phyloP scores from a whole-genome alignment of 2,329 filamentous ascomycete genomes.

The Kalaharituber pfeilii region DNA sequence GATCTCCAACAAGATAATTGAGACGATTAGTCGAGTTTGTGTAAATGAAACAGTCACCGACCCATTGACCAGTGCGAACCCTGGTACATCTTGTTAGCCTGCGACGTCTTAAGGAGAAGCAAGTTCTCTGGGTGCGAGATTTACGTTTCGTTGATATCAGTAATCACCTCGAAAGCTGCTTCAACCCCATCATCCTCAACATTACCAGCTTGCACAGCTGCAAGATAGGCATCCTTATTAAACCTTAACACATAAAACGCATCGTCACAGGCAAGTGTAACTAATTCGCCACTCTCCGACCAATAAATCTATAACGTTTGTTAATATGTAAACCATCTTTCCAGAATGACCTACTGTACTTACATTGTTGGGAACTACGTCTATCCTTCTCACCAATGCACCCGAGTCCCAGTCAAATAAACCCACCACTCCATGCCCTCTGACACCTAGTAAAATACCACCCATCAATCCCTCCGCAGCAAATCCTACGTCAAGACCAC shows the following conservation, averaged over 20 bases:
- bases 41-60: slow-evolving; percentile 98
- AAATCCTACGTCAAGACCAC: slow-evolving; percentile 84
- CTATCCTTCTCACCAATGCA: slow-evolving; percentile 75
- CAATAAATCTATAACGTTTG: slow-evolving; percentile 59
- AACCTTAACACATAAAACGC: slow-evolving; percentile 88
- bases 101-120: neutral
- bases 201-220: slow-evolving; percentile 63
- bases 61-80: slow-evolving; percentile 90
- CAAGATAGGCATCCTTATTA: slow-evolving; percentile 72
- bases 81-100: slow-evolving; percentile 30
- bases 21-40: slow-evolving; percentile 91
- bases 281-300: slow-evolving; percentile 90
- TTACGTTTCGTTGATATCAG: slow-evolving; percentile 79
- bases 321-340: neutral
- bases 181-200: slow-evolving; percentile 87
- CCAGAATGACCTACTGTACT: slow-evolving; percentile 18
- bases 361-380: slow-evolving; percentile 43
- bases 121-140: no score
- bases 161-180: slow-evolving; percentile 87
- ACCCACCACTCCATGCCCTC: slow-evolving; percentile 82
- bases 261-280: slow-evolving; percentile 84
- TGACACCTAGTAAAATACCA: slow-evolving; percentile 80
- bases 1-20: slow-evolving; percentile 94
- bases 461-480: slow-evolving; percentile 81
- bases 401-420: slow-evolving; percentile 95